Percentiles rank a stretch among this genome's conserved stretches.
phyloP scores from a whole-genome alignment of 805 yeast genomes.

The Danielia oregonensis region DNA sequence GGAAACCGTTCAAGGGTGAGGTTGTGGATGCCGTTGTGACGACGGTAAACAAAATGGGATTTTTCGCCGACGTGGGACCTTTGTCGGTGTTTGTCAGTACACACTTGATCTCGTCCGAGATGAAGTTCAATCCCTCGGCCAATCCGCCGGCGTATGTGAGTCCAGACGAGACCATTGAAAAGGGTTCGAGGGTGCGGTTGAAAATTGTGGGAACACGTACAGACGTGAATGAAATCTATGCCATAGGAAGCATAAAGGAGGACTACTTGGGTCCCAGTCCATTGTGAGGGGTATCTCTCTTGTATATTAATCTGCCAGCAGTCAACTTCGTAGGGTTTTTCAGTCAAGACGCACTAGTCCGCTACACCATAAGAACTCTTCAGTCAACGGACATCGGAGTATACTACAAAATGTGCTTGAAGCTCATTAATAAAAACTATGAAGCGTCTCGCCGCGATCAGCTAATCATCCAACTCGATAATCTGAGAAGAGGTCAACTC shows the following conservation, averaged over 20 bases:
- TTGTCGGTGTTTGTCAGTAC: slow-evolving; percentile 91
- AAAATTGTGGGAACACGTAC: slow-evolving; percentile 97
- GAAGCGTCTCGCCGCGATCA: too few species aligned
- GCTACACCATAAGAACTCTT: too few species aligned
- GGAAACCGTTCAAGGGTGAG: slow-evolving; percentile 98
- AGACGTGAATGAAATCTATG: slow-evolving; percentile 95
- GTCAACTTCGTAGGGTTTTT: too few species aligned
- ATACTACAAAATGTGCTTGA: too few species aligned
- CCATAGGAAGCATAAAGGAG: slow-evolving; percentile 96
- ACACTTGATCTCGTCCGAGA: slow-evolving; percentile 90
- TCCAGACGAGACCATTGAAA: slow-evolving; percentile 91
- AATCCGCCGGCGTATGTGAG: slow-evolving; percentile 98
- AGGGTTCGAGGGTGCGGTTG: slow-evolving; percentile 89
- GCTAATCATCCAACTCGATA: slow-evolving; percentile 14
- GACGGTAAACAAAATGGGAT: slow-evolving; percentile 90
- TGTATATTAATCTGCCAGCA: background rate
- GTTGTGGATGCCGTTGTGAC: slow-evolving; percentile 97
- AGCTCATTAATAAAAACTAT: too few species aligned
- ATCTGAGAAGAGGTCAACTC: slow-evolving; percentile 9
- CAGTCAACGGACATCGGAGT: too few species aligned
- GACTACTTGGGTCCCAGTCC: slow-evolving; percentile 88
- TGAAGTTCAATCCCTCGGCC: slow-evolving; percentile 90
- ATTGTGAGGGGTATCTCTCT: slow-evolving; percentile 27
- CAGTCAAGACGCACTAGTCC: too few species aligned
- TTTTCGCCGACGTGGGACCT: slow-evolving; percentile 98